Evolutionary conservation across 2,329 filamentous ascomycete genomes (phyloP).

Genomic region (Cercospora canescens): DNA sequence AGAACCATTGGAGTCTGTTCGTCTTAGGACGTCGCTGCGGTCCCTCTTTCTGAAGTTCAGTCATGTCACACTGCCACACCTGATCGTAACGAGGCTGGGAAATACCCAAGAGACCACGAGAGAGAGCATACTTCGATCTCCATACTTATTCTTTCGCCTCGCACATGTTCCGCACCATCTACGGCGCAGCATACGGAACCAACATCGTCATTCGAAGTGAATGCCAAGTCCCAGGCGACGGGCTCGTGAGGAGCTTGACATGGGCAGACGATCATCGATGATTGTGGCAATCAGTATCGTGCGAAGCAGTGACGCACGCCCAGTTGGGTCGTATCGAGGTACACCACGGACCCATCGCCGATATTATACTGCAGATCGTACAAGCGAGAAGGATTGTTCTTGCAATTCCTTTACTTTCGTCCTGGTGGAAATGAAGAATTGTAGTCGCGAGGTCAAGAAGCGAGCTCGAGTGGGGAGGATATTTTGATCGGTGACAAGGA

Average conservation of each 20-base stretch:
- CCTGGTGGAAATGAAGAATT: neutral
- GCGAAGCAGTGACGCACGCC: neutral
- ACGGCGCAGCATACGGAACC: neutral
- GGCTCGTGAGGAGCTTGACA: neutral
- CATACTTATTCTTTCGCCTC: neutral
- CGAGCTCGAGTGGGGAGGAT: neutral
- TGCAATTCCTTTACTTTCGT: neutral
- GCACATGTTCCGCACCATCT: neutral
- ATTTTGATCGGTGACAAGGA: neutral
- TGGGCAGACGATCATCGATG: neutral
- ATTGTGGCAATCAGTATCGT: neutral
- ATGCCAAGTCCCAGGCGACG: neutral
- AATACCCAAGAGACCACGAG: neutral
- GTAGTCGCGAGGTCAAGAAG: neutral
- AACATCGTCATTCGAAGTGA: neutral
- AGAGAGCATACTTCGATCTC: neutral
- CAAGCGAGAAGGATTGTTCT: neutral
- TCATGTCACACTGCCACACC: neutral
- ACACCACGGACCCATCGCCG: neutral
- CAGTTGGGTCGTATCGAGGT: neutral
- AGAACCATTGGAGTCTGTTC: neutral
- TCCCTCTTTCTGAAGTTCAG: neutral
- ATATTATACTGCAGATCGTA: neutral
- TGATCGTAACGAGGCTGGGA: neutral
- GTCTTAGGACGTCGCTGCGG: neutral